Evolutionary conservation across 2,329 filamentous ascomycete genomes (phyloP), one percentile per base, ranked within the genome.

Genomic region (Colletotrichum siamense): DNA sequence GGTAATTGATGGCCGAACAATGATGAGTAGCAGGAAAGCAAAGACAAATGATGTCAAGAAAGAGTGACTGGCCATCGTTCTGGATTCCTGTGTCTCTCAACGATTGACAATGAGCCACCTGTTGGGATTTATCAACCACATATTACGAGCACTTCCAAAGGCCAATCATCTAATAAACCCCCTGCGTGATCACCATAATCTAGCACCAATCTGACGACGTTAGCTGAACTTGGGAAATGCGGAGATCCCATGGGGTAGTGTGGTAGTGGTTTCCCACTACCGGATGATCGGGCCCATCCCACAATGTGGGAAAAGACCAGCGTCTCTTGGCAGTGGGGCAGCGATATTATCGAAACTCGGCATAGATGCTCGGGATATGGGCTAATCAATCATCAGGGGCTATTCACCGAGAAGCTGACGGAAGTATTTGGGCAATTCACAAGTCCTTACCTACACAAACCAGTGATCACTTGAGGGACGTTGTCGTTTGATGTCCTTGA

Each of bases 1-100:
- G 28, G 59, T 28, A 34, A 22, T 6, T 3, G 59, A 62, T 12
- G 59, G 10, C 5, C 2, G 28, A 8, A 12, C 9, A 16, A 26
- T 15, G 1, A 15, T 0, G 12, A 62, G 15, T 5, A 62, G 59
- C 0, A 16, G 0, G 26, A 34, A 62, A 13, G 2, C 0, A 16
- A 26, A 59, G 8, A 30, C 44, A 22, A 52, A 52, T 1, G 1
- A 52, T 52, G 44, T 13, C 6, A 22, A 8, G 44, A 52, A 52
- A 22, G 44, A 52, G 10, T 52, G 44, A 13, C 44, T 7, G n/a
- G 10, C 4, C 10, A 13, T 22, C 44, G 0, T 52, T 22, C 0
- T 52, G 1, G 12, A 24, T 24, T 52, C 3, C 6, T 22, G n/a
- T 2, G n/a, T 52, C 10, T 52, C 44, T 52, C n/a, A 52, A 22